phyloP scores from a whole-genome alignment of 2,329 filamentous ascomycete species.

The Orbilia javanica region DNA sequence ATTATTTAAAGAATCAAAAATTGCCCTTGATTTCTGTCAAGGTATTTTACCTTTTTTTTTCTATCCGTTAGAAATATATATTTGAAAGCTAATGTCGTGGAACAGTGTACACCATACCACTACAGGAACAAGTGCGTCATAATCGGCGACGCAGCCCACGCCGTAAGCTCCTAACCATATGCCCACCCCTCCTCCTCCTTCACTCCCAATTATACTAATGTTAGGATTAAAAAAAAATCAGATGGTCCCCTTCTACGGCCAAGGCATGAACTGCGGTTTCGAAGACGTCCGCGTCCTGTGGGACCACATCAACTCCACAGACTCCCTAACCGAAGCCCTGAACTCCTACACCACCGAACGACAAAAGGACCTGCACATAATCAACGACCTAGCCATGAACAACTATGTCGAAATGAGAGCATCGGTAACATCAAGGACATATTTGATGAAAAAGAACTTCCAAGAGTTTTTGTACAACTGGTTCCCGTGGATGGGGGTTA shows the following conservation, averaged over 20 bases:
- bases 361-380: conserved; percentile 83
- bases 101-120: conserved; percentile 82
- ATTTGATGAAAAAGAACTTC: conserved; percentile 83
- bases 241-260: conserved; percentile 98
- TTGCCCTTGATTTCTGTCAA: conserved; percentile 94
- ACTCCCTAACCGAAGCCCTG: conserved; percentile 70
- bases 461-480: conserved; percentile 86
- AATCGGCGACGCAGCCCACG: conserved; percentile 92
- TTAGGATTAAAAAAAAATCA: conserved; percentile 22
- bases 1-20: conserved; percentile 86
- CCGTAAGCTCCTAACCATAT: conserved; percentile 65
- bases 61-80: background rate
- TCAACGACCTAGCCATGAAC: conserved; percentile 89
- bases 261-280: conserved; percentile 96
- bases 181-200: background rate
- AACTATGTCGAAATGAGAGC: conserved; percentile 96
- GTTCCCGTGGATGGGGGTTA: conserved; percentile 83
- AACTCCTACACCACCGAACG: conserved; percentile 80
- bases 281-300: conserved; percentile 94
- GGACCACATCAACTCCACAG: conserved; percentile 66
- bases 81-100: conserved; percentile 16
- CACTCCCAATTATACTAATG: background rate
- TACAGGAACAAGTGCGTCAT: conserved; percentile 82
- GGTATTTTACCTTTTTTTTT: conserved; percentile 53
- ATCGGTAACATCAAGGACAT: conserved; percentile 81